phyloP scores from a whole-genome alignment of 2,329 filamentous ascomycete species.

The Pestalotiopsis sp. region DNA sequence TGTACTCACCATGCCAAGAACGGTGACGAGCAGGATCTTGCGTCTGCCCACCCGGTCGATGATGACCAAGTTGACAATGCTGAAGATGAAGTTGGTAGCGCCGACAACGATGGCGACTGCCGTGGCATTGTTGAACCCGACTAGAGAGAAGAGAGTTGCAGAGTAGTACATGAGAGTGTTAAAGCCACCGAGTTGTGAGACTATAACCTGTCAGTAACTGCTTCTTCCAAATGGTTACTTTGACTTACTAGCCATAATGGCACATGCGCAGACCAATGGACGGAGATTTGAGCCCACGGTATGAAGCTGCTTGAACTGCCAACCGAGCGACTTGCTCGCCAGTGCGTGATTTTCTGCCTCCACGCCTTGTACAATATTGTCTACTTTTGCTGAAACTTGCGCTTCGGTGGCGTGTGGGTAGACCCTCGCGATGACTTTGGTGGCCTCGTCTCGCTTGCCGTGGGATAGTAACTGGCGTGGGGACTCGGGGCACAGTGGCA shows the following conservation, averaged over 20 bases:
- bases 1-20: conserved; percentile 41
- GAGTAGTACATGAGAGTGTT: conserved; percentile 25
- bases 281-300: conserved; percentile 39
- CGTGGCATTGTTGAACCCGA: conserved; percentile 46
- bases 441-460: conserved; percentile 40
- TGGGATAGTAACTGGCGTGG: conserved; percentile 50
- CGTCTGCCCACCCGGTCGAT: conserved; percentile 45
- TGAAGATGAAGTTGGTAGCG: conserved; percentile 47
- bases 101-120: conserved; percentile 43
- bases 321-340: conserved; percentile 37
- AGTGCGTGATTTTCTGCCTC: conserved; percentile 34
- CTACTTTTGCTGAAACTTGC: conserved; percentile 47
- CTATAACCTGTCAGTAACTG: conserved; percentile 16
- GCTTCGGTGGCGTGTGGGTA: conserved; percentile 43
- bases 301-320: conserved; percentile 44
- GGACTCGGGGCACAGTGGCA: conserved; percentile 50
- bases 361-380: conserved; percentile 40
- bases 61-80: conserved; percentile 42
- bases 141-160: conserved; percentile 29
- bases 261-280: conserved; percentile 45
- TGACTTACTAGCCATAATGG: conserved; percentile 42
- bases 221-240: not conserved
- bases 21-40: conserved; percentile 39
- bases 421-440: conserved; percentile 38
- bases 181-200: conserved; percentile 37